These are phyloP conservation scores for Colletotrichum godetiae DNA, from an alignment of 2,329 filamentous ascomycete genomes.

Conservation along the genomic window DNA sequence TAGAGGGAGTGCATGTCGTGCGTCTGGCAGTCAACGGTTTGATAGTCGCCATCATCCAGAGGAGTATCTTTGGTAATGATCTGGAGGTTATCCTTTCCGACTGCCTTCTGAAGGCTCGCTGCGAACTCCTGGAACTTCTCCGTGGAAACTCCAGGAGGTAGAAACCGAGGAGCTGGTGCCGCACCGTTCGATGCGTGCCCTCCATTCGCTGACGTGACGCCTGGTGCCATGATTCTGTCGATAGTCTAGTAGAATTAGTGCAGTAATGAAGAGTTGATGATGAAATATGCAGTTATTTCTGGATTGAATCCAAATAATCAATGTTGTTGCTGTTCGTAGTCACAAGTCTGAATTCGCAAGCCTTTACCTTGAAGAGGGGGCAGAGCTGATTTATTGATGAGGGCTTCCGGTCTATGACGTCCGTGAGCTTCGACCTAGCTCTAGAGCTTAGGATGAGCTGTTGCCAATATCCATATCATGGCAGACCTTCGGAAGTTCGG, in stretches of 20 bases:
- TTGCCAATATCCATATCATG: background rate
- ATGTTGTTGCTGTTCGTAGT: background rate
- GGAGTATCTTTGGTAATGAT: slow-evolving; percentile 19
- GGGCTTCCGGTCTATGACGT: background rate
- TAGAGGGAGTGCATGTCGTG: slow-evolving; percentile 52
- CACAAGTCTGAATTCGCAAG: background rate
- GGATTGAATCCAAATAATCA: background rate
- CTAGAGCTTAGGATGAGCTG: background rate
- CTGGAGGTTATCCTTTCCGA: slow-evolving; percentile 24
- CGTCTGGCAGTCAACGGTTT: slow-evolving; percentile 25
- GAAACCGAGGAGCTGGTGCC: slow-evolving; percentile 9
- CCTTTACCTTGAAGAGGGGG: background rate
- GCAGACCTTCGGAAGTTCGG: background rate
- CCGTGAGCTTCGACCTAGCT: background rate
- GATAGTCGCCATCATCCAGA: slow-evolving; percentile 26
- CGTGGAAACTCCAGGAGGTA: slow-evolving; percentile 6
- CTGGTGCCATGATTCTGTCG: slow-evolving; percentile 15
- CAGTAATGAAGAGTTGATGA: too few species aligned
- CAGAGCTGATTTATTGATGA: slow-evolving; percentile 7
- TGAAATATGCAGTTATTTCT: background rate
- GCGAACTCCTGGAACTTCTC: slow-evolving; percentile 26
- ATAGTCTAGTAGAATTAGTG: background rate
- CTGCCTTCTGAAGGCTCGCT: background rate
- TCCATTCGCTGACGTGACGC: slow-evolving; percentile 1
- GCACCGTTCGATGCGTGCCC: background rate